Evolutionary conservation across 352 stramenopile species (phyloP).

Genomic region (Globisporangium irregulare): DNA sequence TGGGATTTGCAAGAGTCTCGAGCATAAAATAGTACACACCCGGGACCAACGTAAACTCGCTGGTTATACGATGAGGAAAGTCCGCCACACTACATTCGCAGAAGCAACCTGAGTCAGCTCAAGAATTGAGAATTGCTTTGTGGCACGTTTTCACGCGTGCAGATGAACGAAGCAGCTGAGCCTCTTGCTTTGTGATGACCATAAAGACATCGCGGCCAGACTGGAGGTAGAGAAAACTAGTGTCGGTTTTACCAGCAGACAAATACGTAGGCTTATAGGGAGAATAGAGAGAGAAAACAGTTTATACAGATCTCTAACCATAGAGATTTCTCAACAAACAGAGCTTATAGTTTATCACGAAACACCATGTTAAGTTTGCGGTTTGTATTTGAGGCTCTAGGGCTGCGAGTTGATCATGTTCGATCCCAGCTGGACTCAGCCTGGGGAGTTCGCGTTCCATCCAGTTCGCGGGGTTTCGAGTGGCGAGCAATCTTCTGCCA

Average conservation of each 20-base stretch:
- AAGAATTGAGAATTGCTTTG: not conserved
- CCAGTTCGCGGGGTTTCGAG: slow-evolving; percentile 1
- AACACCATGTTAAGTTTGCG: not conserved
- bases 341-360: not conserved
- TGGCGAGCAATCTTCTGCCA: not conserved
- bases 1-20: not conserved
- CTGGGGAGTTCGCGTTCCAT: not conserved
- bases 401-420: not conserved
- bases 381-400: not conserved
- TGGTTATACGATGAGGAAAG: not conserved
- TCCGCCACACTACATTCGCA: not conserved
- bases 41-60: not conserved
- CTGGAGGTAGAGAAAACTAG: not conserved
- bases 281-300: not conserved
- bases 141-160: not conserved
- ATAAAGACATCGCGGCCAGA: not conserved
- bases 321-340: not conserved
- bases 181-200: not conserved
- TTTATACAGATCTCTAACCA: not conserved
- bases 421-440: not conserved
- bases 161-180: not conserved
- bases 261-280: not conserved
- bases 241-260: not conserved
- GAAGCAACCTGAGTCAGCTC: not conserved
- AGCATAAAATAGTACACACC: not conserved